Base-by-base conservation (phyloP, 2,329 filamentous ascomycete species). In the Colletotrichum tanaceti region DNA sequence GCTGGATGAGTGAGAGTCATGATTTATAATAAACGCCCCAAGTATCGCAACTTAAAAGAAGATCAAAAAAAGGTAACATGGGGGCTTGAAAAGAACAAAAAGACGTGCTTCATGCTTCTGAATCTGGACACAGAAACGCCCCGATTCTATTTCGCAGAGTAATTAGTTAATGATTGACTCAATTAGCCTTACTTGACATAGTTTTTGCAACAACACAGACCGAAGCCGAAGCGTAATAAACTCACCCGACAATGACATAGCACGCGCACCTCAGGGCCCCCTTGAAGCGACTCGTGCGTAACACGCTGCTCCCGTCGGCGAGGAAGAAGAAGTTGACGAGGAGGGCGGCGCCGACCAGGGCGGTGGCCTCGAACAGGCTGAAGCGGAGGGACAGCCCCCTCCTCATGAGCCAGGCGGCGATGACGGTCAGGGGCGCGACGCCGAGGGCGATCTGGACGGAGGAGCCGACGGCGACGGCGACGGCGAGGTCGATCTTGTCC, bases 301-400 rank as follows among this genome's bases (percentile, higher is more conserved):
- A 83, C 71, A 90, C 91, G 73, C 91, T 91, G 73, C 86, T 89
- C 71, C 90, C 85, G 16, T 91, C 91, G 73, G 92, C 90, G 35
- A 91, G 84, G 62, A 93, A 90, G n/a, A 93, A 80, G 73, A 93
- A 89, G 77, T 92, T 93, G 74, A 93, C 91, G 55, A 93, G 87
- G 68, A 93, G 82, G 3, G 91, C 90, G 3, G 85, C 88, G 5
- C 91, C 86, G 74, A 93, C 91, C 73, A 93, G 85, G 44, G 89
- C 88, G 22, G 92, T 88, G 0, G 91, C 93, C 80, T 93, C 91
- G 75, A 93, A 93, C 43, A 90, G 85, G 73, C 90, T 90, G 78
- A 93, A 93, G 72, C 91, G 90, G 57, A 93, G 83, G n/a, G 87
- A 83, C 77, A 90, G 84, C 22, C 87, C 83, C 46, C 83, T 83